phyloP scores from a whole-genome alignment of 2,329 filamentous ascomycete species.

The Calonectria leucothoes region DNA sequence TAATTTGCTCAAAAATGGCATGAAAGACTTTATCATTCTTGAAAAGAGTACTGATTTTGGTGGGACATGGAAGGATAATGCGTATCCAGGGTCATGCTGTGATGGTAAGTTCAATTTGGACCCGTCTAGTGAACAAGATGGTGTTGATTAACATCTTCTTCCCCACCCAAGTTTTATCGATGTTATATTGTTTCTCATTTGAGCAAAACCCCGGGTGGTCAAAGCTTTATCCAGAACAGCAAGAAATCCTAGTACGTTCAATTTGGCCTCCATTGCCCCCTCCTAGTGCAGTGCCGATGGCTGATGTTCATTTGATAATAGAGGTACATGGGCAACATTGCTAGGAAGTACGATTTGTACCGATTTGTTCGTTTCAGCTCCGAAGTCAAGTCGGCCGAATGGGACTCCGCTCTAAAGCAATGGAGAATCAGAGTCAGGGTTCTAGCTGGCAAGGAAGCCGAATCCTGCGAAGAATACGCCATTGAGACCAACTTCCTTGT shows the following conservation, averaged over 20 bases:
- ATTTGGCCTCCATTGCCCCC: no score
- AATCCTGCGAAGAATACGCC: background rate
- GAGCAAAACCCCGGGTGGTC: conserved; percentile 14
- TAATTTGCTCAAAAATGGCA: conserved; percentile 6
- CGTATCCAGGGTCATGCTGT: conserved; percentile 18
- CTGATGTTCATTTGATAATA: background rate
- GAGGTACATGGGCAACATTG: background rate
- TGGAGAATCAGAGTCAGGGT: conserved; percentile 1
- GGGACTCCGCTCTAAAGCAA: background rate
- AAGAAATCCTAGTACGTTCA: conserved; percentile 7
- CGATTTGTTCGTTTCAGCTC: conserved; percentile 7
- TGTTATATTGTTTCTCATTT: conserved; percentile 9
- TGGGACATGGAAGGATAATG: conserved; percentile 21
- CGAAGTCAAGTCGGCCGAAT: background rate
- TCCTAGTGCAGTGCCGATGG: no score
- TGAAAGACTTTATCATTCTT: conserved; percentile 5
- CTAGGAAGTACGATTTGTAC: conserved; percentile 11
- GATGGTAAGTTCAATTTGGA: background rate
- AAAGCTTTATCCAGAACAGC: conserved; percentile 1
- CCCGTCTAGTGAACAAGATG: no score
- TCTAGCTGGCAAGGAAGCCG: conserved; percentile 7
- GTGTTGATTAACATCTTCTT: background rate
- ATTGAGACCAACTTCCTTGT: background rate
- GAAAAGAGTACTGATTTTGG: conserved; percentile 14
- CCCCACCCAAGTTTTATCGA: background rate